Percentiles rank a stretch among this genome's conserved stretches.
Conservation (phyloP, 2,329 filamentous ascomycete species). For the Lachnellula suecica region DNA sequence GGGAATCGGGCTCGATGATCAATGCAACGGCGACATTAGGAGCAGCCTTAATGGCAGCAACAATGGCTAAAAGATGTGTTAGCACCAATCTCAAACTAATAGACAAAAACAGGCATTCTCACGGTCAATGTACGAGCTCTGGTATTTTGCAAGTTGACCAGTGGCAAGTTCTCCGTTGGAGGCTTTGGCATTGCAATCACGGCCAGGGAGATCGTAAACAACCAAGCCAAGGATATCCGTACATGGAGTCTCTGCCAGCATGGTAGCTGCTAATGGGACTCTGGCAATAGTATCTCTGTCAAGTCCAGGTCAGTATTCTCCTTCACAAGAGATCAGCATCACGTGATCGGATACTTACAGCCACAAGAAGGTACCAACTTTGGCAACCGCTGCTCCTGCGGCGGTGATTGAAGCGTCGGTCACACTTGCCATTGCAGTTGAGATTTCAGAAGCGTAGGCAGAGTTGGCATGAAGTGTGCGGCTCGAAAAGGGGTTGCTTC, state of each 20-base stretch:
- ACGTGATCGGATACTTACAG: constrained; percentile 31
- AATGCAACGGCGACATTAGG: constrained; percentile 8
- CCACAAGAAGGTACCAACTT: constrained; percentile 50
- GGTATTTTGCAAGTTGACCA: constrained; percentile 52
- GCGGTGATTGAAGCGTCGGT: constrained; percentile 50
- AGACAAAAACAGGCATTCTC: constrained; percentile 35
- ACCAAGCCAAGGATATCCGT: constrained; percentile 47
- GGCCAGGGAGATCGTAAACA: constrained; percentile 57
- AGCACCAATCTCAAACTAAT: constrained; percentile 42
- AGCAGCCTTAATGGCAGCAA: constrained; percentile 22
- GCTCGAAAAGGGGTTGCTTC: constrained; percentile 49
- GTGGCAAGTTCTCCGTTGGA: constrained; percentile 58
- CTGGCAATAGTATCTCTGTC: constrained; percentile 46
- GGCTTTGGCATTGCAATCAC: constrained; percentile 56
- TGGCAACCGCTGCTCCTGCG: constrained; percentile 35
- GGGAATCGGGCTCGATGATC: constrained; percentile 51
- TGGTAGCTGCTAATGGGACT: constrained; percentile 45
- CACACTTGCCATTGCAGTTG: constrained; percentile 50
- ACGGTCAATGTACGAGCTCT: constrained; percentile 50
- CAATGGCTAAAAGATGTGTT: constrained; percentile 38
- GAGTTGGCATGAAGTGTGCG: constrained; percentile 52
- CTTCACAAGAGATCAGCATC: no score
- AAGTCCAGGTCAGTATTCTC: constrained; percentile 4
- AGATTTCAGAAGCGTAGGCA: constrained; percentile 56
- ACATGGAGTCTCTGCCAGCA: constrained; percentile 45